Base-by-base conservation (phyloP, 1,284 basidiomycete species). In the Ustilago vetiveriae region DNA sequence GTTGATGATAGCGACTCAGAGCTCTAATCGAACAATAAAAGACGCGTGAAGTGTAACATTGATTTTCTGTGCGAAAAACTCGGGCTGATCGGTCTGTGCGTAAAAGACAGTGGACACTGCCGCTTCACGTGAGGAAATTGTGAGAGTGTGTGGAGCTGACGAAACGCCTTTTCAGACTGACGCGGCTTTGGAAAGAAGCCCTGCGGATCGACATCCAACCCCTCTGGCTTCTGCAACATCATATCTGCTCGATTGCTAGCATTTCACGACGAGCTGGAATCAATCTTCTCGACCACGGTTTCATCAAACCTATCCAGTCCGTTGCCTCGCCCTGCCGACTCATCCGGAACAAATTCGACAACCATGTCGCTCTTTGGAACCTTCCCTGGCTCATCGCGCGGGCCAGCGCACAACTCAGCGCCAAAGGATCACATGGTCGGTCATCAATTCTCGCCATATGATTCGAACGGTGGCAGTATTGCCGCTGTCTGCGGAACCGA, bases 381-480 rank as follows among this genome's bases (percentile, higher is more conserved):
- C 3, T 70, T 65, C 57, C 62, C 67, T 3, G 67, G 67, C 55
- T 60, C 67, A 1, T 70, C 60, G 16, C 62, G 56, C 32, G 60
- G 56, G 19, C 57, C 56, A 26, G 48, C 42, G 16, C 45, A 46
- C 26, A 29, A 48, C 16, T 47, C 50, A 6, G 63, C 58, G 35
- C 44, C 59, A 37, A 67, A 67, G 35, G 58, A 60, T 40, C 65
- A 71, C 45, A 54, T 76, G 29, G 70, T 77, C 30, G 74, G 76
- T 14, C 78, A 78, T 41, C 76, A 78, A 30, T 82, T 82, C 65
- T 75, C 68, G 19, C 80, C 80, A 17, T 82, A 82, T 53, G 73
- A 76, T 38, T 77, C 74, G 26, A 80, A 80, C 59, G 78, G 74
- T 23, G 80, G 80, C 33, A 75, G 72, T 32, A 81, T 82, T 47